These are phyloP conservation scores for Naganishia vaughanmartiniae DNA, from an alignment of 768 basidiomycete genomes.

Conservation along the genomic window DNA sequence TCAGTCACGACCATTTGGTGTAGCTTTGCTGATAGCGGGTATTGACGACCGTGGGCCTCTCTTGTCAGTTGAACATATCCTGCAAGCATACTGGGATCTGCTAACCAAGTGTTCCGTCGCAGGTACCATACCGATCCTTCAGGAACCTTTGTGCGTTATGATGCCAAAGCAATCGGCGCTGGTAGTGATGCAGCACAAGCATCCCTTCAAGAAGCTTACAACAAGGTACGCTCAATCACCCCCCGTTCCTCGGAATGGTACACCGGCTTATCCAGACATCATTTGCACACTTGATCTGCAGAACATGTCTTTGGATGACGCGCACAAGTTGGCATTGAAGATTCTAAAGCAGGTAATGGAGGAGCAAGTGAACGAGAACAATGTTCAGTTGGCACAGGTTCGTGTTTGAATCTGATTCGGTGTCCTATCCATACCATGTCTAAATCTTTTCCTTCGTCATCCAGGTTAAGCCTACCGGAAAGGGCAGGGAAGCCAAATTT, in stretches of 20 bases:
- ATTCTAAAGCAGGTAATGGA: constrained; percentile 99
- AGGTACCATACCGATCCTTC: constrained; percentile 99
- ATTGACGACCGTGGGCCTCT: constrained; percentile 94
- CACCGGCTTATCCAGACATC: not conserved
- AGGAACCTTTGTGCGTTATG: constrained; percentile 92
- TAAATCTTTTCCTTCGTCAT: not conserved
- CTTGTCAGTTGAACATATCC: constrained; percentile 61
- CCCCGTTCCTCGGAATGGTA: not conserved
- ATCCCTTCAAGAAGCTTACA: constrained; percentile 95
- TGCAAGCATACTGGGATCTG: no score
- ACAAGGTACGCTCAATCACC: constrained; percentile 63
- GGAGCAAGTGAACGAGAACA: constrained; percentile 97
- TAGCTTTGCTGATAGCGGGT: constrained; percentile 94
- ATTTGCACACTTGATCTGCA: constrained; percentile 48
- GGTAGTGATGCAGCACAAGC: constrained; percentile 97
- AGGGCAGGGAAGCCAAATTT: constrained; percentile 25
- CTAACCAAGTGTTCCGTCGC: not conserved
- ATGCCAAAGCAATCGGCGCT: constrained; percentile 97
- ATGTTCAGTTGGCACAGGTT: constrained; percentile 94
- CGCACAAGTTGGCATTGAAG: constrained; percentile 76
- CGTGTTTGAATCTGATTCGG: constrained; percentile 35
- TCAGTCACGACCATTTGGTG: constrained; percentile 91
- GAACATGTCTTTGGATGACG: constrained; percentile 89
- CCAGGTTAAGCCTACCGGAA: constrained; percentile 22
- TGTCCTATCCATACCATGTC: not conserved